Base-by-base conservation (phyloP, 176 grass and related monocot species). In the Hordeum marinum region DNA sequence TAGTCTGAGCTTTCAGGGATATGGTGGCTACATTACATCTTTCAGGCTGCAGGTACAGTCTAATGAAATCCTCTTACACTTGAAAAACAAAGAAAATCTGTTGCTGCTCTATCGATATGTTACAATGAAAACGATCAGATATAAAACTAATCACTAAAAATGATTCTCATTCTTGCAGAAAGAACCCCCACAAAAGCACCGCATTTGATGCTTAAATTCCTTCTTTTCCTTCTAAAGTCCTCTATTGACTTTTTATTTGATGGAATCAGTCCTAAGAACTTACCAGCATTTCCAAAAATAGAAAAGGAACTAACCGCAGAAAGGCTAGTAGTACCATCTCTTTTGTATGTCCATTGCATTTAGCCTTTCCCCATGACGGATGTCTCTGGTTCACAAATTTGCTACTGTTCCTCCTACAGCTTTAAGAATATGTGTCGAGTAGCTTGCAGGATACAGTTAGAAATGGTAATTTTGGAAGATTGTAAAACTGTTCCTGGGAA, bases 131-230 rank as follows among this genome's bases (percentile, higher is more conserved):
- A 35, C 70, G 46, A 72, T 80, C 60, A n/a, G 7, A 68, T 77
- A 48, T 54, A 83, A 87, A 82, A 87, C 58, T 68, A 37, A 67
- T 79, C 75, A 87, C 80, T 75, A 79, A 68, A 40, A 60, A 83
- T 61, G 67, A 90, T 90, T 90, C 84, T 87, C 60, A 83, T 90
- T 90, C 84, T 90, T 37, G 25, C 84, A 50, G 26, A 75, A 89
- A 80, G 76, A 89, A 34, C 61, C 32, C 34, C 26, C 67, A 79
- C 48, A 18, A 67, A 48, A 75, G 75, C 68, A 90, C 72, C 11
- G 67, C 70, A 66, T 86, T 90, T 83, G 84, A 79, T 90, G 59
- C 88, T 78, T 87, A 72, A 83, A 85, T 83, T 61, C 80, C 11
- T 50, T 90, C 11, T 52, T 90, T 87, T 79, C n/a, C 59, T 74